Percentiles rank a stretch among this genome's conserved stretches.
Evolutionary conservation across 2,329 filamentous ascomycete genomes (phyloP).

Genomic region (Colletotrichum magnum): DNA sequence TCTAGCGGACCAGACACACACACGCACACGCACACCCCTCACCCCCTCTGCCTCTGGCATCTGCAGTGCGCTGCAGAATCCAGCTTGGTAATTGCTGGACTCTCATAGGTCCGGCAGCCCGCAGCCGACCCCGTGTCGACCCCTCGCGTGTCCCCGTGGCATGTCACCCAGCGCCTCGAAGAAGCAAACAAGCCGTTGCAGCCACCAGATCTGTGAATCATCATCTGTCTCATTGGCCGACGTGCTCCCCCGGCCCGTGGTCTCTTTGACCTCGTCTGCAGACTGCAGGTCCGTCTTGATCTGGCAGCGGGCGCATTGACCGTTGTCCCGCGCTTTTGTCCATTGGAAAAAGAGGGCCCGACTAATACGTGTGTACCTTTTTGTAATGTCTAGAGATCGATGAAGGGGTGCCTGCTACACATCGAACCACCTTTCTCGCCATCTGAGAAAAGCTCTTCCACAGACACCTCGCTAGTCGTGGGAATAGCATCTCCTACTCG

Average conservation of each 20-base stretch:
- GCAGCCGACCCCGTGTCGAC: constrained; percentile 32
- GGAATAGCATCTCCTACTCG: constrained; percentile 9
- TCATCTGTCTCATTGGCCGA: constrained; percentile 38
- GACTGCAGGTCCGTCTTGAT: constrained; percentile 36
- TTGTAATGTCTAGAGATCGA: constrained; percentile 12
- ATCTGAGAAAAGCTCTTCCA: neutral
- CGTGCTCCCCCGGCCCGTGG: constrained; percentile 6
- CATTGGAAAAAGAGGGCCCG: constrained; percentile 36
- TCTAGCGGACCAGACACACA: constrained; percentile 10
- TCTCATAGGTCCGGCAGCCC: constrained; percentile 44
- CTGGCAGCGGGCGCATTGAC: constrained; percentile 30
- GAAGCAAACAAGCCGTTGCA: constrained; percentile 30
- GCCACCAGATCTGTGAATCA: constrained; percentile 42
- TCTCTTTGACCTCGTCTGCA: constrained; percentile 28
- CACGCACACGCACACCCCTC: too few species aligned
- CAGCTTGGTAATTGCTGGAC: constrained; percentile 47
- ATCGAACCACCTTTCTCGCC: constrained; percentile 10
- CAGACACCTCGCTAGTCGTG: constrained; percentile 1
- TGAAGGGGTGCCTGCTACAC: constrained; percentile 4
- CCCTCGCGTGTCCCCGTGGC: constrained; percentile 33
- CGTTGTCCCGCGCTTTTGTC: constrained; percentile 19
- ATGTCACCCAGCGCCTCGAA: constrained; percentile 28
- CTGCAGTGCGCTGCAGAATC: constrained; percentile 33
- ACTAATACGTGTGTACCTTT: constrained; percentile 34
- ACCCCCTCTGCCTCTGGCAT: neutral